Evolutionary conservation across 345 rosid species (phyloP).

Genomic region (Gossypium sturtianum): DNA sequence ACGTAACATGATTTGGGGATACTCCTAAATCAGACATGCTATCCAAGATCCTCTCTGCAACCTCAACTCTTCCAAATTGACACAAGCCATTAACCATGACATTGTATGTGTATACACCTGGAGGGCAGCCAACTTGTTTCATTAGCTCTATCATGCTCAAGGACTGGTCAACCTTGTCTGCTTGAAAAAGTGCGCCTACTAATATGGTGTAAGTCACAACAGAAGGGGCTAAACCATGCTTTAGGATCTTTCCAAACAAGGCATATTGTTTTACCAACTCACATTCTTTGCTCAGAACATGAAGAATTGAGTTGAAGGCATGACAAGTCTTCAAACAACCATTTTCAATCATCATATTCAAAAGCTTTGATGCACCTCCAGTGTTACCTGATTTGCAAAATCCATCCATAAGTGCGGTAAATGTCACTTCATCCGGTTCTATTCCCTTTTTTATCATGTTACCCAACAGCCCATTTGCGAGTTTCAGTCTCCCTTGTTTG

Average conservation of each 20-base stretch:
- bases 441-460: conserved; percentile 39
- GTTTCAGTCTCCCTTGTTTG: conserved; percentile 29
- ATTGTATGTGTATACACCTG: conserved; percentile 43
- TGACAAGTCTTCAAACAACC: conserved; percentile 31
- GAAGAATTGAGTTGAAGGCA: conserved; percentile 35
- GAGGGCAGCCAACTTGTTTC: conserved; percentile 40
- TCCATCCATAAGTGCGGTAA: conserved; percentile 45
- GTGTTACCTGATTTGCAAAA: conserved; percentile 31
- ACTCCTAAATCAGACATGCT: conserved; percentile 35
- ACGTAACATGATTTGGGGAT: conserved; percentile 41
- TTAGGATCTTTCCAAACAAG: conserved; percentile 34
- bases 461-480: conserved; percentile 30
- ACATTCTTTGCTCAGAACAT: conserved; percentile 35
- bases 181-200: conserved; percentile 33
- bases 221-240: conserved; percentile 42
- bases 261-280: conserved; percentile 36
- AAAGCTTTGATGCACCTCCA: conserved; percentile 28
- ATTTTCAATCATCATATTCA: conserved; percentile 26
- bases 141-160: conserved; percentile 28
- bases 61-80: conserved; percentile 35
- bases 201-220: conserved; percentile 44
- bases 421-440: conserved; percentile 34
- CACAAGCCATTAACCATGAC: conserved; percentile 42
- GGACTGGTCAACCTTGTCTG: conserved; percentile 28
- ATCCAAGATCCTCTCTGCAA: conserved; percentile 34